Evolutionary conservation across 2,329 filamentous ascomycete genomes (phyloP).

Genomic region (Hortaea sp.): DNA sequence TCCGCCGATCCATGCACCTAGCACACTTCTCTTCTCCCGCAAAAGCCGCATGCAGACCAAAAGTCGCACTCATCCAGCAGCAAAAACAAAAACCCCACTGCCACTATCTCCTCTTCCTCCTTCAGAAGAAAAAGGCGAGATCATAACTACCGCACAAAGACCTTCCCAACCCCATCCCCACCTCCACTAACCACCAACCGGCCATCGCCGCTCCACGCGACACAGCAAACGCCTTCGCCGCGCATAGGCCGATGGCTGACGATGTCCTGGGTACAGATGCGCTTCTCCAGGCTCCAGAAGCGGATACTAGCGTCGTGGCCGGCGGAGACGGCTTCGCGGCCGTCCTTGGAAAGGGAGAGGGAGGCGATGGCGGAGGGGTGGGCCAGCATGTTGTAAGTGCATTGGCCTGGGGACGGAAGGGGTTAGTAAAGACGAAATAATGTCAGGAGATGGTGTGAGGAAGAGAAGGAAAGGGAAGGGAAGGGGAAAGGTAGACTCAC

Average conservation of each 20-base stretch:
- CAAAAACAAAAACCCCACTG: no score
- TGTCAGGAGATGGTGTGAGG: no score
- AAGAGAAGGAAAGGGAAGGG: not conserved
- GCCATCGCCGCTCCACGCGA: constrained; percentile 92
- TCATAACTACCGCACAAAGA: constrained; percentile 51
- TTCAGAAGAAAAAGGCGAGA: no score
- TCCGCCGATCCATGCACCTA: no score
- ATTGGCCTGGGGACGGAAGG: no score
- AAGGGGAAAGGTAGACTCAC: constrained; percentile 47
- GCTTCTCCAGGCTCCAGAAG: constrained; percentile 96
- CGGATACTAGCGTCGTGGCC: constrained; percentile 91
- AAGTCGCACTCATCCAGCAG: no score
- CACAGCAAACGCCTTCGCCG: constrained; percentile 86
- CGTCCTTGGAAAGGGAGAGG: constrained; percentile 84
- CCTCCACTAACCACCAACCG: constrained; percentile 90
- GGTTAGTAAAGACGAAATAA: no score
- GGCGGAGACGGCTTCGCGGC: constrained; percentile 85
- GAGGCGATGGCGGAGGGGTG: constrained; percentile 89
- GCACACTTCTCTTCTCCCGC: no score
- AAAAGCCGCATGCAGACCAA: no score
- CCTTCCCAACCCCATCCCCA: constrained; percentile 92
- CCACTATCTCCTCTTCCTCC: no score
- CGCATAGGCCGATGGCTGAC: constrained; percentile 89
- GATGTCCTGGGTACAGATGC: constrained; percentile 90
- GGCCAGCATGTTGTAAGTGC: constrained; percentile 96